phyloP scores from a whole-genome alignment of 495 filamentous ascomycete species.

The Thozetella sp. region DNA sequence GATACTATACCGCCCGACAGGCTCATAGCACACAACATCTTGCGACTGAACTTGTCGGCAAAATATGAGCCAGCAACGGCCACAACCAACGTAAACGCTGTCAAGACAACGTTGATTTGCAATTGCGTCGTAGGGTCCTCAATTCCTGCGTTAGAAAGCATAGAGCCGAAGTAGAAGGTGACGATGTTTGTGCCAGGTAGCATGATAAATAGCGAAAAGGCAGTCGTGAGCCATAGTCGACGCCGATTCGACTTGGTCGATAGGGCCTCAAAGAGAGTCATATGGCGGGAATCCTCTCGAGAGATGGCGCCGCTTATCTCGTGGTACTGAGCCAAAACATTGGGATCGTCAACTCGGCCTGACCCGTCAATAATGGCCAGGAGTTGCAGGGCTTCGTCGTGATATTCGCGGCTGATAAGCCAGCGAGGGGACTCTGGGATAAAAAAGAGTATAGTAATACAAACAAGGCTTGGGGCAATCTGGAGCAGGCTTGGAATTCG shows the following conservation, averaged over 20 bases:
- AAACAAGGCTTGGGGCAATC: conserved; percentile 10
- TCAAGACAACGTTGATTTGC: background rate
- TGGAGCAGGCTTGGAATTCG: conserved; percentile 19
- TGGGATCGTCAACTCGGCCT: conserved; percentile 7
- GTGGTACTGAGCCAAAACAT: conserved; percentile 5
- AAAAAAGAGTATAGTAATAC: conserved; percentile 8
- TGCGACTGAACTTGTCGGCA: background rate
- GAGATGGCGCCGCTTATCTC: background rate
- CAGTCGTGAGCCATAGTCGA: background rate
- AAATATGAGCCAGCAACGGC: background rate
- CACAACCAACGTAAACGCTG: background rate
- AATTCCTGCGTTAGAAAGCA: conserved; percentile 1
- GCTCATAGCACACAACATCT: background rate
- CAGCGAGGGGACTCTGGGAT: conserved; percentile 4
- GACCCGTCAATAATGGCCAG: conserved; percentile 12
- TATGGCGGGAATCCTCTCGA: background rate
- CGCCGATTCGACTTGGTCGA: conserved; percentile 1
- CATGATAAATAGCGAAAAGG: conserved; percentile 2
- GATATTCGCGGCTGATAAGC: conserved; percentile 1
- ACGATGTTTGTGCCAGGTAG: conserved; percentile 3
- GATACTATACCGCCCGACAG: background rate
- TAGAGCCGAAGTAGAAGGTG: conserved; percentile 3
- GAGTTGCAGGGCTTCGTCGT: conserved; percentile 4
- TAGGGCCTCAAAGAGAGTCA: background rate
- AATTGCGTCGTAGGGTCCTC: background rate